Percentiles rank a stretch among this genome's conserved stretches.
phyloP scores from a whole-genome alignment of 352 stramenopile species.

The Phytophthora hybrid region DNA sequence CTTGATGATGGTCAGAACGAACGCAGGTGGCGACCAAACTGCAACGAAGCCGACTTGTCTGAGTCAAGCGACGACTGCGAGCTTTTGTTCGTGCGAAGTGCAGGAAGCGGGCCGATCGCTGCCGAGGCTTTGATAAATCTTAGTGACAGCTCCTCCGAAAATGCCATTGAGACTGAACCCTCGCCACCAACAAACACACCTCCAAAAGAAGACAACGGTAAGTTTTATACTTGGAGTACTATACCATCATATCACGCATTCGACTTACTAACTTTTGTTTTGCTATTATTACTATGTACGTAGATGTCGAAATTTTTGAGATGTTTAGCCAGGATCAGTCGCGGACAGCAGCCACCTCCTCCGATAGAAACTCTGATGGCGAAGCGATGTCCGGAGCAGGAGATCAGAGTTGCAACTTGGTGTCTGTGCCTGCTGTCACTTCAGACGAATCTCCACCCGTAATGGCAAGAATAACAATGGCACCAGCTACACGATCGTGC shows the following conservation, averaged over 20 bases:
- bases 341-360: neutral
- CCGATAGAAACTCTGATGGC: neutral
- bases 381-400: neutral
- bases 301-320: neutral
- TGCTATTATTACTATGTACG: neutral
- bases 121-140: constrained; percentile 3
- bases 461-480: neutral
- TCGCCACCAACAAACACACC: neutral
- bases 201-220: constrained; percentile 3
- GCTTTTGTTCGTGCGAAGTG: constrained; percentile 15
- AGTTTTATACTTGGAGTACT: neutral
- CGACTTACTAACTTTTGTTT: neutral
- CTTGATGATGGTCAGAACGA: constrained; percentile 27
- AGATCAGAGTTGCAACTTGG: neutral
- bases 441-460: neutral
- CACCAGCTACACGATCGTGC: neutral
- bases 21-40: constrained; percentile 12
- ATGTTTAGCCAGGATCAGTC: neutral
- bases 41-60: neutral
- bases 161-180: neutral
- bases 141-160: neutral
- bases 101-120: constrained; percentile 1
- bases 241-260: neutral
- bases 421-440: neutral
- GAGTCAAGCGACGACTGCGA: constrained; percentile 19